Evolutionary conservation across 1,284 basidiomycete species (phyloP).

Genomic region (Cryptococcus sp.): DNA sequence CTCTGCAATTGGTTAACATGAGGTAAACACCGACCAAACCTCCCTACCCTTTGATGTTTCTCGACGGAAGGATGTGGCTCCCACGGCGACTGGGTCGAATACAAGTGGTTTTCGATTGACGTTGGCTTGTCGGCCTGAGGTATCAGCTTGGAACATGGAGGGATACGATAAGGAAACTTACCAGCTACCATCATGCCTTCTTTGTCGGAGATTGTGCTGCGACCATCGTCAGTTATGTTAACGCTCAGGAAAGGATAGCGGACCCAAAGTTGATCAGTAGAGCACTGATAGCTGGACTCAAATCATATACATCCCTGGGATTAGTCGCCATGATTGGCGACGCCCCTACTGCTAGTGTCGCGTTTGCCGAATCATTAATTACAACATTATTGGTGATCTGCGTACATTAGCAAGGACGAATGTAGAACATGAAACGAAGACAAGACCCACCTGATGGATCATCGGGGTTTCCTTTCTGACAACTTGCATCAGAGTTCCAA

Average conservation of each 20-base stretch:
- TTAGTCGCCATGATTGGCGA: slow-evolving; percentile 93
- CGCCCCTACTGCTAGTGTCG: slow-evolving; percentile 80
- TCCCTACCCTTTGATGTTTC: slow-evolving; percentile 50
- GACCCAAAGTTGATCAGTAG: slow-evolving; percentile 83
- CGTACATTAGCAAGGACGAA: not conserved
- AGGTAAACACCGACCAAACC: not conserved
- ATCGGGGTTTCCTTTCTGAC: slow-evolving; percentile 61
- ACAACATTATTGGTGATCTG: slow-evolving; percentile 91
- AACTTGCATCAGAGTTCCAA: slow-evolving; percentile 53
- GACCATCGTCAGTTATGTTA: not conserved
- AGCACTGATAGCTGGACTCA: slow-evolving; percentile 63
- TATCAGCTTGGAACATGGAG: not conserved
- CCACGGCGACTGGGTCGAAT: slow-evolving; percentile 91
- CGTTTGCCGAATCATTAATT: slow-evolving; percentile 84
- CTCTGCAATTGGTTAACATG: slow-evolving; percentile 47
- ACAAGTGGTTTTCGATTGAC: slow-evolving; percentile 70
- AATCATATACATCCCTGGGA: slow-evolving; percentile 74
- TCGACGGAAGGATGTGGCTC: slow-evolving; percentile 71
- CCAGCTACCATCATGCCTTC: slow-evolving; percentile 81
- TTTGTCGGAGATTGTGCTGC: slow-evolving; percentile 61
- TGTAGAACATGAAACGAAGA: too few species aligned
- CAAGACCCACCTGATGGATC: slow-evolving; percentile 65
- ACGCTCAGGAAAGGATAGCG: not conserved
- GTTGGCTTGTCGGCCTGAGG: slow-evolving; percentile 60
- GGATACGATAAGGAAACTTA: slow-evolving; percentile 21